Conservation (phyloP, 2,329 filamentous ascomycete species). For the Celoporthe dispersa region DNA sequence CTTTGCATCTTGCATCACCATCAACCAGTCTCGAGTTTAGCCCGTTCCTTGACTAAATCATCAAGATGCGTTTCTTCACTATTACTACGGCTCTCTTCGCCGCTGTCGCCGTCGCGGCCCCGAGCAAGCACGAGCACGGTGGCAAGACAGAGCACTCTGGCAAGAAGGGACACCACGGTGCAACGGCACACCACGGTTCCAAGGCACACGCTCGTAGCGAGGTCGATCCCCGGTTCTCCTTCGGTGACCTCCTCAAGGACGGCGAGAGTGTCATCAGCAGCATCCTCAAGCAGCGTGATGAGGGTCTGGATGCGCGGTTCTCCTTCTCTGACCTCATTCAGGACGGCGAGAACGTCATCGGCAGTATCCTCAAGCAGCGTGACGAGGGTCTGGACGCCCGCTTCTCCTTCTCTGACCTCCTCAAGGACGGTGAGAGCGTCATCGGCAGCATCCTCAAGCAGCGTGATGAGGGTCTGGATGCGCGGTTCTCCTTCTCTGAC, state of each 20-base stretch:
- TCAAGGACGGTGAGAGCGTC: neutral
- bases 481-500: neutral
- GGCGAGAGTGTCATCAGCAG: neutral
- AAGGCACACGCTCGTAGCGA: neutral
- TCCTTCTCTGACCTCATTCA: neutral
- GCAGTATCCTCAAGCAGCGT: neutral
- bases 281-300: neutral
- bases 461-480: neutral
- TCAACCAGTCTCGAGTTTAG: neutral
- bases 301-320: neutral
- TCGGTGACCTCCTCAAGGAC: neutral
- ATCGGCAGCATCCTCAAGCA: neutral
- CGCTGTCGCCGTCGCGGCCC: neutral
- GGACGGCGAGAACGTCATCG: neutral
- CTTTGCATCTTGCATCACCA: neutral
- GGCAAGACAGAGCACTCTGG: neutral
- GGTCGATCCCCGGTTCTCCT: neutral
- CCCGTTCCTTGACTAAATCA: neutral
- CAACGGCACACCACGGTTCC: neutral
- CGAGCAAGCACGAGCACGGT: neutral
- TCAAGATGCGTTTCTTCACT: slow-evolving; percentile 11
- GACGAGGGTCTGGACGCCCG: neutral
- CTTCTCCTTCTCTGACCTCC: neutral
- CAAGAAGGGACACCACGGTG: neutral
- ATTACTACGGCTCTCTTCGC: slow-evolving; percentile 9